Evolutionary conservation across 129 eudicot species (phyloP).

Genomic region (carrot (Daucus carota)): DH1_v3.0 NC_030386.2:21800501-21801000

Average conservation of each 20-base stretch:
- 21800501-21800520: slow-evolving; percentile 69
- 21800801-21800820: slow-evolving; percentile 26
- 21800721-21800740: slow-evolving; percentile 52
- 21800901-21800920: too few species aligned
- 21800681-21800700: slow-evolving; percentile 59
- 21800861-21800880: slow-evolving; percentile 12
- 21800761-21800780: slow-evolving; percentile 62
- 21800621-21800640: slow-evolving; percentile 70
- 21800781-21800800: slow-evolving; percentile 58
- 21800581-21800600: slow-evolving; percentile 81
- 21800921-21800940: not conserved
- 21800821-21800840: slow-evolving; percentile 42
- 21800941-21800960: not conserved
- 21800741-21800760: slow-evolving; percentile 65
- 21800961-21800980: not conserved
- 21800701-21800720: slow-evolving; percentile 77
- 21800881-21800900: slow-evolving; percentile 9
- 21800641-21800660: slow-evolving; percentile 82
- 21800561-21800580: slow-evolving; percentile 80
- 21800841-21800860: slow-evolving; percentile 19
- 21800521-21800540: slow-evolving; percentile 74
- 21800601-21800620: slow-evolving; percentile 50
- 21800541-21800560: slow-evolving; percentile 71
- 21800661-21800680: slow-evolving; percentile 43
- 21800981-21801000: not conserved